Percentiles rank a stretch among this genome's conserved stretches.
Evolutionary conservation across 192 early-diverging fungal species (phyloP).

Genomic region (Diversispora epigaea): DNA sequence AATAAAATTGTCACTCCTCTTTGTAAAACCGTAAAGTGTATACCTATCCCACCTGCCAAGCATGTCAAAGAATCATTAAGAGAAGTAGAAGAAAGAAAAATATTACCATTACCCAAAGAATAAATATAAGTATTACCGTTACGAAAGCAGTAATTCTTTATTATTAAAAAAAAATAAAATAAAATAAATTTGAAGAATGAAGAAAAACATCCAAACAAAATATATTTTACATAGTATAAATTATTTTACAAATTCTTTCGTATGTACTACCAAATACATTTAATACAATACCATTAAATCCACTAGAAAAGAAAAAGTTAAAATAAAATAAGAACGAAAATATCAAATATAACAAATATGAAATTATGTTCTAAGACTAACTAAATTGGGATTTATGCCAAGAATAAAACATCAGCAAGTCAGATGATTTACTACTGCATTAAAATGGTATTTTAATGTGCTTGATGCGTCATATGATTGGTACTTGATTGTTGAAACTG

Average conservation of each 20-base stretch:
- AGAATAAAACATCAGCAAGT: too few species aligned
- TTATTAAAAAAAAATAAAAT: not conserved
- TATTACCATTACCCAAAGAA: not conserved
- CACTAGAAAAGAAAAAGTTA: too few species aligned
- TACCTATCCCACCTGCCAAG: slow-evolving; percentile 21
- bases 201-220: too few species aligned
- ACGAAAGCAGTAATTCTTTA: not conserved
- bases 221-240: too few species aligned
- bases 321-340: too few species aligned
- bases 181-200: too few species aligned
- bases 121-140: not conserved
- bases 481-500: not conserved
- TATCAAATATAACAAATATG: too few species aligned
- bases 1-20: not conserved
- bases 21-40: slow-evolving; percentile 12
- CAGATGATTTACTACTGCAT: not conserved
- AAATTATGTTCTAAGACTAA: too few species aligned
- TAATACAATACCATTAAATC: too few species aligned
- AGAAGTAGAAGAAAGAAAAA: not conserved
- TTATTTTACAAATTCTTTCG: too few species aligned
- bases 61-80: not conserved
- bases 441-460: not conserved
- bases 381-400: too few species aligned
- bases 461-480: not conserved
- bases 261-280: too few species aligned